A percentile compares a stretch with the other conserved stretches of the same genome.
Evolutionary conservation across 1,284 basidiomycete species (phyloP).

Genomic region (Laetiporus sulphureus): DNA sequence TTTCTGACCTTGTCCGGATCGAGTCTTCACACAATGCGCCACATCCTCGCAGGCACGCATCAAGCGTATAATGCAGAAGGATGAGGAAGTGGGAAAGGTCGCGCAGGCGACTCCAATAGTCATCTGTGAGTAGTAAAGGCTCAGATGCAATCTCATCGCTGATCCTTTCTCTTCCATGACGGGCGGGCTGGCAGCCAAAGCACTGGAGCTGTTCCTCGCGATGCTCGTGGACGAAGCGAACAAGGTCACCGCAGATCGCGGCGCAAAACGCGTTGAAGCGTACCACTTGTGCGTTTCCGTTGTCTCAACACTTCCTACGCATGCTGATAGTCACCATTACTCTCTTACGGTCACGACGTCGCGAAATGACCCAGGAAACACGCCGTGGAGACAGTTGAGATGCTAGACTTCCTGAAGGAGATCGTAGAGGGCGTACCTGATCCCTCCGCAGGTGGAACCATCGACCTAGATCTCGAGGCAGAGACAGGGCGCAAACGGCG

Average conservation of each 20-base stretch:
- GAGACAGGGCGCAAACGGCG: constrained; percentile 49
- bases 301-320: too few relatives aligned
- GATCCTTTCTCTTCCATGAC: constrained; percentile 1
- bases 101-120: constrained; percentile 96
- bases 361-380: constrained; percentile 81
- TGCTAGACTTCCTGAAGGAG: constrained; percentile 94
- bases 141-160: too few relatives aligned
- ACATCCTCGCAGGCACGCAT: constrained; percentile 73
- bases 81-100: constrained; percentile 99
- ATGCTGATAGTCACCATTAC: too few relatives aligned
- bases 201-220: constrained; percentile 89
- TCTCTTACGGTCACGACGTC: too few relatives aligned
- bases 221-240: constrained; percentile 82
- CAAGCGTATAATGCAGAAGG: constrained; percentile 99
- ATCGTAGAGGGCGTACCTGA: constrained; percentile 89
- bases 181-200: constrained; percentile 69
- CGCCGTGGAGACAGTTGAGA: constrained; percentile 83
- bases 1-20: neutral
- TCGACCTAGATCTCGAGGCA: constrained; percentile 57
- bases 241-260: constrained; percentile 76
- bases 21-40: too few relatives aligned
- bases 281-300: constrained; percentile 83
- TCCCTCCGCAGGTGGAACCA: constrained; percentile 75
- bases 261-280: constrained; percentile 87
- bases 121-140: constrained; percentile 95